Conservation (phyloP, 345 rosid species). For the Litchi chinensis region DNA sequence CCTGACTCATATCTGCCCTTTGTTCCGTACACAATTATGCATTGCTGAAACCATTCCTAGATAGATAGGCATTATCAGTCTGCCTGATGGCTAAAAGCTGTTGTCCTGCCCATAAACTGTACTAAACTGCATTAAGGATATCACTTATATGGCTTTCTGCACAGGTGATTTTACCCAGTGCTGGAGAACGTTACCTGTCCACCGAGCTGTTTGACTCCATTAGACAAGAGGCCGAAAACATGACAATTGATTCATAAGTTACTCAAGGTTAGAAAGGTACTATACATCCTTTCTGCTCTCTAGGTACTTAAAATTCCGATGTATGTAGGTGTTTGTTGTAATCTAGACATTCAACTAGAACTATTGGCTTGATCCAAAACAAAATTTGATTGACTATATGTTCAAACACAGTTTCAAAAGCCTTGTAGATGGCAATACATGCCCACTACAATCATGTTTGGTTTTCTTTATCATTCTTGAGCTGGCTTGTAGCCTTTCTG, state of each 20-base stretch:
- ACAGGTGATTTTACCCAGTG: constrained; percentile 78
- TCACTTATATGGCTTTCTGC: background rate
- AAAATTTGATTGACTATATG: too few species aligned
- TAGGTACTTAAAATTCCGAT: background rate
- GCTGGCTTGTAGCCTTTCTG: background rate
- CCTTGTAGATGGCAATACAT: background rate
- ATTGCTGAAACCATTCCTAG: background rate
- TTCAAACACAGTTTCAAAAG: background rate
- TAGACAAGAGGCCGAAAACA: constrained; percentile 52
- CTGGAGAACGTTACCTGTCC: constrained; percentile 77
- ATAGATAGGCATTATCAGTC: background rate
- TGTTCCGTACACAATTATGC: background rate
- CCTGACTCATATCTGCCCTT: background rate
- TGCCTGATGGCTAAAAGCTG: background rate
- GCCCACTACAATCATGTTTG: too few species aligned
- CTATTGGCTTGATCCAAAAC: background rate
- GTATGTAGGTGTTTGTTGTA: background rate
- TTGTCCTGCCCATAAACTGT: background rate
- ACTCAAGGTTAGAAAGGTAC: background rate
- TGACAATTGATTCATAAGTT: constrained; percentile 39
- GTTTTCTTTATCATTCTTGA: too few species aligned
- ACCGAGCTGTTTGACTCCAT: constrained; percentile 55
- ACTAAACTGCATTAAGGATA: background rate
- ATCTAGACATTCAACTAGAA: background rate
- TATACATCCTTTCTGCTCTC: background rate